phyloP scores from a whole-genome alignment of 768 basidiomycete genomes.

The Fistulinella prunicolor region DNA sequence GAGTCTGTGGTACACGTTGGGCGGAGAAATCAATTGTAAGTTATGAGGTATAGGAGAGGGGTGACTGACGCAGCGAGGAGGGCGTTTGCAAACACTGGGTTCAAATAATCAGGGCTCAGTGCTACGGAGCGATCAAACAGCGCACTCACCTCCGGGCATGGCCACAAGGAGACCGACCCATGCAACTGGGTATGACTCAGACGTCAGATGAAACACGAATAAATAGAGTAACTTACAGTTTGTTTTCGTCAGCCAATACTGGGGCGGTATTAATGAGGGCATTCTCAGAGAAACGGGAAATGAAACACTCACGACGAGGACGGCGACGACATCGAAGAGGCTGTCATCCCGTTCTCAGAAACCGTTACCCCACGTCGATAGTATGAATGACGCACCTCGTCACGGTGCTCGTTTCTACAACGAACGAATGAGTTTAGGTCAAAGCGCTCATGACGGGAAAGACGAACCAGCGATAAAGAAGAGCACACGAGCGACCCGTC shows the following conservation, averaged over 20 bases:
- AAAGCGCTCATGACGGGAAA: neutral
- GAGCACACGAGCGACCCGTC: neutral
- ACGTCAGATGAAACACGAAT: neutral
- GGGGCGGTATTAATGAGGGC: neutral
- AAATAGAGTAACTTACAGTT: slow-evolving; percentile 3
- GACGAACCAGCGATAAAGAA: slow-evolving; percentile 13
- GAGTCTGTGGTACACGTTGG: slow-evolving; percentile 11
- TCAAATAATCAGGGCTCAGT: neutral
- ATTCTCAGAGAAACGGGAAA: neutral
- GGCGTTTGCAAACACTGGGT: slow-evolving; percentile 18
- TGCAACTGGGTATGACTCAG: neutral
- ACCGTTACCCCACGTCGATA: neutral
- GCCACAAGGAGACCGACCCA: slow-evolving; percentile 16
- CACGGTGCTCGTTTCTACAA: slow-evolving; percentile 13
- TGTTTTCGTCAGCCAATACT: slow-evolving; percentile 19
- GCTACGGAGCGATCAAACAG: accelerated
- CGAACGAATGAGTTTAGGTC: neutral
- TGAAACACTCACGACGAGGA: slow-evolving; percentile 12
- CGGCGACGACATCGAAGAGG: slow-evolving; percentile 3
- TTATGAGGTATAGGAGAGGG: neutral
- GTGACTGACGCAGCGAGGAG: slow-evolving; percentile 17
- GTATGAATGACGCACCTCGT: slow-evolving; percentile 9
- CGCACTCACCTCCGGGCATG: slow-evolving; percentile 19
- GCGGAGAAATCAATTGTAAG: neutral
- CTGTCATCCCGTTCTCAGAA: slow-evolving; percentile 5